Evolutionary conservation across 2,329 filamentous ascomycete species (phyloP).

Genomic region (Phaeomoniella chlamydospora): DNA sequence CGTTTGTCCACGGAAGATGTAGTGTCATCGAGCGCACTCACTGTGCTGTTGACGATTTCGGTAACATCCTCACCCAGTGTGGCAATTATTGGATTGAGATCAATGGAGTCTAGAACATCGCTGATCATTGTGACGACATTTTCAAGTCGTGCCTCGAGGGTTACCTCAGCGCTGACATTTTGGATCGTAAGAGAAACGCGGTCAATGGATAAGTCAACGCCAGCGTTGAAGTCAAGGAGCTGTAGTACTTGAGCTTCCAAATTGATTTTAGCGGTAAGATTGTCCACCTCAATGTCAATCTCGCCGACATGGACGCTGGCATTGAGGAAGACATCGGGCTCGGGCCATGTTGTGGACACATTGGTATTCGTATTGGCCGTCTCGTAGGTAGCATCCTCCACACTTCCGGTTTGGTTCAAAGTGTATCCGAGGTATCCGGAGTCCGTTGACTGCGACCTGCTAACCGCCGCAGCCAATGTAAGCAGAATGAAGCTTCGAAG

Average conservation of each 20-base stretch:
- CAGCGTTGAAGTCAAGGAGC: constrained; percentile 45
- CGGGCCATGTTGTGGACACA: constrained; percentile 25
- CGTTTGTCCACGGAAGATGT: background rate
- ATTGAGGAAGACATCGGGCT: constrained; percentile 47
- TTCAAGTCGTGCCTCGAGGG: constrained; percentile 44
- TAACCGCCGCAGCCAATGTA: background rate
- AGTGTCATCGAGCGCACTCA: constrained; percentile 10
- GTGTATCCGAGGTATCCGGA: constrained; percentile 42
- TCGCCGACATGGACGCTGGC: constrained; percentile 42
- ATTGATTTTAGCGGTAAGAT: constrained; percentile 47
- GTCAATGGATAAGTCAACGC: constrained; percentile 44
- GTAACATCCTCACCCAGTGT: constrained; percentile 37
- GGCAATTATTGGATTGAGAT: constrained; percentile 45
- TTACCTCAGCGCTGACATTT: constrained; percentile 43
- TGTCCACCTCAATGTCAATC: constrained; percentile 44
- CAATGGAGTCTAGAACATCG: constrained; percentile 42
- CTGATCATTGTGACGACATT: constrained; percentile 47
- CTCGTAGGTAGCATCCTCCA: constrained; percentile 36
- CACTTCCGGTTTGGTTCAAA: constrained; percentile 35
- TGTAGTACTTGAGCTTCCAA: constrained; percentile 44
- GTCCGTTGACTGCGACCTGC: background rate
- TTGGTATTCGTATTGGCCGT: constrained; percentile 34
- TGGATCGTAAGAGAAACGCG: constrained; percentile 41
- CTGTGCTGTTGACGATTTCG: constrained; percentile 31
- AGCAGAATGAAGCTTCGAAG: too few species aligned